Percentiles rank a stretch among this genome's conserved stretches.
These are phyloP conservation scores for Aplosporella prunicola DNA, from an alignment of 2,329 filamentous ascomycete species.

Conservation along the genomic window DNA sequence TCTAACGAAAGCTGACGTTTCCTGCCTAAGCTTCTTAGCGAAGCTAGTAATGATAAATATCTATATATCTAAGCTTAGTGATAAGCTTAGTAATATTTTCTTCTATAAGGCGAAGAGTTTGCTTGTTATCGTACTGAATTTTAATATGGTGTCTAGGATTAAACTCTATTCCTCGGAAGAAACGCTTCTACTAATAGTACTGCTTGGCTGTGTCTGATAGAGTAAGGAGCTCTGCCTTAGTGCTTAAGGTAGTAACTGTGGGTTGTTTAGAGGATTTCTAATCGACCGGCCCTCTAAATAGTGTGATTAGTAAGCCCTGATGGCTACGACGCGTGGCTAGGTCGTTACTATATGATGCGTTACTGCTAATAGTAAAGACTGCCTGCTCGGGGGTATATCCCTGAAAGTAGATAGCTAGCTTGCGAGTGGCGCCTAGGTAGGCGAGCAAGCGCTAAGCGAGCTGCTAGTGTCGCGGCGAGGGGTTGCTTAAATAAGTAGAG, in stretches of 20 bases:
- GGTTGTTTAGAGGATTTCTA: conserved; percentile 14
- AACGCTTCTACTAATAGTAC: conserved; percentile 9
- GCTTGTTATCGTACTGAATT: too few relatives aligned
- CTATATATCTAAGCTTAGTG: too few relatives aligned
- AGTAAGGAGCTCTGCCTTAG: conserved; percentile 15
- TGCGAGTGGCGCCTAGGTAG: conserved; percentile 11
- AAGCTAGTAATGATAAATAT: too few relatives aligned
- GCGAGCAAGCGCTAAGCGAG: conserved; percentile 12
- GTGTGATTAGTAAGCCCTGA: conserved; percentile 17
- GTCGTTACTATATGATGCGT: conserved; percentile 16
- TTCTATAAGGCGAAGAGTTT: too few relatives aligned
- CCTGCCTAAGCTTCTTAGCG: too few relatives aligned
- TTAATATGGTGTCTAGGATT: neutral
- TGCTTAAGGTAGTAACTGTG: conserved; percentile 16
- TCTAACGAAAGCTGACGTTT: too few relatives aligned
- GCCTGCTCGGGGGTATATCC: conserved; percentile 10
- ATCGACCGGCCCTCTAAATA: conserved; percentile 16
- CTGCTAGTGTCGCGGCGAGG: conserved; percentile 11
- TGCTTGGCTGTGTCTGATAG: conserved; percentile 9
- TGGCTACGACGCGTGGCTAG: conserved; percentile 13
- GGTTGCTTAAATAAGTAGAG: conserved; percentile 14
- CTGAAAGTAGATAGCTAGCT: conserved; percentile 8
- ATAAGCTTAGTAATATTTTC: too few relatives aligned
- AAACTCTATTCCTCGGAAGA: conserved; percentile 14
- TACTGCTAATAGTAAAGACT: conserved; percentile 6